These are phyloP conservation scores for Cinnamomum chago DNA, from an alignment of 164 flowering plant species.

Conservation along the genomic window DNA sequence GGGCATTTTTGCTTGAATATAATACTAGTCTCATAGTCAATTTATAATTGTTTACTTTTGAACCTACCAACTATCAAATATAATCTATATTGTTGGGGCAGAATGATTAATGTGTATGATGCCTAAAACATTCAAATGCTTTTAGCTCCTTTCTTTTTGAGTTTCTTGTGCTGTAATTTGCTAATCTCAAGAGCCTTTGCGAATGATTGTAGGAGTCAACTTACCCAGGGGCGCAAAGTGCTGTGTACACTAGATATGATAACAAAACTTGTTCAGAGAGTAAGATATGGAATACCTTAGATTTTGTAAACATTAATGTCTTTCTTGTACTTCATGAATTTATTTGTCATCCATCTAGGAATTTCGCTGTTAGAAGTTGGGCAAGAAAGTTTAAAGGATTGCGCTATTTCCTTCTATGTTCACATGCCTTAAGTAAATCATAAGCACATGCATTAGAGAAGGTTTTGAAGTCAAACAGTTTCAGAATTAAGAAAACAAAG, in stretches of 20 bases:
- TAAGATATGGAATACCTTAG: conserved; percentile 23
- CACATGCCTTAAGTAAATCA: no score
- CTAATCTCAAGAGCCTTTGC: not conserved
- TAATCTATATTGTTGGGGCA: no score
- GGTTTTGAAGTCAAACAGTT: no score
- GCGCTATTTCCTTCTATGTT: not conserved
- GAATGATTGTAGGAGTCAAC: conserved; percentile 54
- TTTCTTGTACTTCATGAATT: not conserved
- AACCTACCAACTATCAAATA: no score
- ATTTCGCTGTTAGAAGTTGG: not conserved
- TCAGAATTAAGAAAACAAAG: no score
- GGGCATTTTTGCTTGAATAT: not conserved
- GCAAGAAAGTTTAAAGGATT: not conserved
- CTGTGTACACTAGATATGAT: conserved; percentile 67
- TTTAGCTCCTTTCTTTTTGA: not conserved
- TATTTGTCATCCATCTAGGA: not conserved
- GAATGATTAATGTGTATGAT: no score
- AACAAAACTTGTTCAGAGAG: conserved; percentile 76
- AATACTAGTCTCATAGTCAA: no score
- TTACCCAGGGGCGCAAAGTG: conserved; percentile 87
- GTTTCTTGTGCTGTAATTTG: not conserved
- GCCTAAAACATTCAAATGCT: no score
- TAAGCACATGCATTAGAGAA: no score
- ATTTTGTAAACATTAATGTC: not conserved
- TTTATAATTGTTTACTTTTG: no score